Evolutionary conservation across 257 asterid genomes (phyloP).

Genomic region (Agastache rugosa): DNA sequence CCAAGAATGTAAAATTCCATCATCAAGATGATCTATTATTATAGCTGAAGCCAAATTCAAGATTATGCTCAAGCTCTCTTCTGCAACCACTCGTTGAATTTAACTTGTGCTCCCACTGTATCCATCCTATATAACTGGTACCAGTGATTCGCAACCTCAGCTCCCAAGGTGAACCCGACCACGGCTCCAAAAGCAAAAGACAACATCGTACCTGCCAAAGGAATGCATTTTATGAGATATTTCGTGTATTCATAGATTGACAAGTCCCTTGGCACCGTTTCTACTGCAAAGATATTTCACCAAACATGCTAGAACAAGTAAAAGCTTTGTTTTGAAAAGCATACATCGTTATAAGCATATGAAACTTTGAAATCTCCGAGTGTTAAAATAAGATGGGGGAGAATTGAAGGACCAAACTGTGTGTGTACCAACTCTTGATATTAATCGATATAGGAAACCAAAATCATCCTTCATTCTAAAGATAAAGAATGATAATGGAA

Average conservation of each 20-base stretch:
- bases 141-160: constrained; percentile 80
- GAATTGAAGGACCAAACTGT: not conserved
- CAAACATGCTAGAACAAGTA: not conserved
- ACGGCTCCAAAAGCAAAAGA: constrained; percentile 78
- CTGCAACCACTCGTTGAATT: constrained; percentile 97
- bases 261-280: not conserved
- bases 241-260: not conserved
- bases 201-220: constrained; percentile 67
- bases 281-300: not conserved
- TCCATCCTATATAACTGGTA: constrained; percentile 77
- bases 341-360: no score
- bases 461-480: not conserved
- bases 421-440: not conserved
- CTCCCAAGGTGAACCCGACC: constrained; percentile 80
- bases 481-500: not conserved
- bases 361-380: not conserved
- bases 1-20: no score
- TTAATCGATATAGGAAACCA: not conserved
- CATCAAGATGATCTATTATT: constrained; percentile 26
- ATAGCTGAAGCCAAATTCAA: constrained; percentile 27
- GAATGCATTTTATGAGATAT: not conserved
- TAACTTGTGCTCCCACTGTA: constrained; percentile 71
- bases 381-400: not conserved
- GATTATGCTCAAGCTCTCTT: constrained; percentile 56
- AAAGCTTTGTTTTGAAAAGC: not conserved